Percentiles rank a stretch among this genome's conserved stretches.
Conservation (phyloP, 2,329 filamentous ascomycete genomes). For the Chalaropsis thielavioides region DNA sequence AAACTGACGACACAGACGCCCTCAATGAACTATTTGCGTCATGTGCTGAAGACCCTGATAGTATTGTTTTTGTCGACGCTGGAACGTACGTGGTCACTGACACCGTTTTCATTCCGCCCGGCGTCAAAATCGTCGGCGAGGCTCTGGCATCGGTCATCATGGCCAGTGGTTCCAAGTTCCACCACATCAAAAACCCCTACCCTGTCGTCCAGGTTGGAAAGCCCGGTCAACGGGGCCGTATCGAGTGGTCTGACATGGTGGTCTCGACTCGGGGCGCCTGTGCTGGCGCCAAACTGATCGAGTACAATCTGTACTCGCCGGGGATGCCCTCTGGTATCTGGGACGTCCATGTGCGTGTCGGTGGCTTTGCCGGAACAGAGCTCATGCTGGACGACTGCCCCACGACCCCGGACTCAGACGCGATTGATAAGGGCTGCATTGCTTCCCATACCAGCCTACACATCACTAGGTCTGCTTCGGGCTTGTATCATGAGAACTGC, state of each 20-base stretch:
- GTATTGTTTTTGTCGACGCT: constrained; percentile 46
- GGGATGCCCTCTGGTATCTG: constrained; percentile 42
- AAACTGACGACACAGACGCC: constrained; percentile 57
- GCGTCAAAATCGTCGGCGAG: constrained; percentile 46
- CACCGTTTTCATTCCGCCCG: constrained; percentile 36
- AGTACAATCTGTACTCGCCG: constrained; percentile 52
- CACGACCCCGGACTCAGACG: constrained; percentile 31
- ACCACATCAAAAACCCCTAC: constrained; percentile 42
- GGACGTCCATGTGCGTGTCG: constrained; percentile 66
- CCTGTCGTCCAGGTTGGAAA: constrained; percentile 53
- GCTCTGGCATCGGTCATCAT: constrained; percentile 38
- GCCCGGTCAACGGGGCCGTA: constrained; percentile 45
- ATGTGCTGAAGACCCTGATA: constrained; percentile 35
- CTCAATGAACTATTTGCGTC: constrained; percentile 50
- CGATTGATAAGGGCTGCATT: constrained; percentile 26
- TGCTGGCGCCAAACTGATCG: constrained; percentile 53
- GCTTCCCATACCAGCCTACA: constrained; percentile 32
- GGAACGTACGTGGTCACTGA: constrained; percentile 46
- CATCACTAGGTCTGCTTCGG: constrained; percentile 27
- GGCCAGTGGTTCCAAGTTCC: constrained; percentile 42
- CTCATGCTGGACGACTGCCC: constrained; percentile 53
- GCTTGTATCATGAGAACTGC: constrained; percentile 31
- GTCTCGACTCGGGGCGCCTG: constrained; percentile 53
- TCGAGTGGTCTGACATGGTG: constrained; percentile 61
- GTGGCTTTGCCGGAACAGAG: constrained; percentile 55